A percentile compares a stretch with the other conserved stretches of the same genome.
phyloP scores from a whole-genome alignment of 2,329 filamentous ascomycete genomes.

The Dryadomyces quercivorus region DNA sequence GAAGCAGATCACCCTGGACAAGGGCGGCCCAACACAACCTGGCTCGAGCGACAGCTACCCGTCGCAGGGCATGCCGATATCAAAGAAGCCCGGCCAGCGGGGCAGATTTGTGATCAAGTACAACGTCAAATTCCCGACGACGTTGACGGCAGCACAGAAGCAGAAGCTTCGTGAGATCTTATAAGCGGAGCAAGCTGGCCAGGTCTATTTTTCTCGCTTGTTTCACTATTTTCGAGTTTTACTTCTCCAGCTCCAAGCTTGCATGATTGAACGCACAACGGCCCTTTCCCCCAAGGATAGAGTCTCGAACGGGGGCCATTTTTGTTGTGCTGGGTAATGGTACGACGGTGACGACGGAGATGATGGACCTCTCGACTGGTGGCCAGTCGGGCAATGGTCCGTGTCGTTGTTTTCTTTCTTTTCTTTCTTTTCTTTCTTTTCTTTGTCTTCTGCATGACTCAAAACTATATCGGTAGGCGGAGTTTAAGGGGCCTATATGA shows the following conservation, averaged over 20 bases:
- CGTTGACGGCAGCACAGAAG: conserved; percentile 68
- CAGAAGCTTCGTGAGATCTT: conserved; percentile 68
- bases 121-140: conserved; percentile 84
- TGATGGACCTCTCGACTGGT: not conserved
- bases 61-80: conserved; percentile 82
- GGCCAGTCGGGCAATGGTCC: not conserved
- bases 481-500: conserved; percentile 1
- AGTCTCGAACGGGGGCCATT: too few relatives aligned
- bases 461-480: not conserved
- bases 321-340: not conserved
- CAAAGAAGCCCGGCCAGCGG: conserved; percentile 73
- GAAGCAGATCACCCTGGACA: conserved; percentile 68
- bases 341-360: not conserved
- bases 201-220: not conserved
- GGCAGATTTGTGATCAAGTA: conserved; percentile 85
- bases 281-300: too few relatives aligned
- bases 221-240: not conserved
- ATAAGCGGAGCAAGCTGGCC: conserved; percentile 19
- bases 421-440: not conserved
- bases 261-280: too few relatives aligned
- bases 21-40: conserved; percentile 73
- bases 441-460: conserved; percentile 1
- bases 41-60: conserved; percentile 74
- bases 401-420: not conserved
- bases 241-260: too few relatives aligned